Evolutionary conservation across 2,329 filamentous ascomycete species (phyloP), one percentile per base, ranked within the genome.

Genomic region (Aulographum hederae): DNA sequence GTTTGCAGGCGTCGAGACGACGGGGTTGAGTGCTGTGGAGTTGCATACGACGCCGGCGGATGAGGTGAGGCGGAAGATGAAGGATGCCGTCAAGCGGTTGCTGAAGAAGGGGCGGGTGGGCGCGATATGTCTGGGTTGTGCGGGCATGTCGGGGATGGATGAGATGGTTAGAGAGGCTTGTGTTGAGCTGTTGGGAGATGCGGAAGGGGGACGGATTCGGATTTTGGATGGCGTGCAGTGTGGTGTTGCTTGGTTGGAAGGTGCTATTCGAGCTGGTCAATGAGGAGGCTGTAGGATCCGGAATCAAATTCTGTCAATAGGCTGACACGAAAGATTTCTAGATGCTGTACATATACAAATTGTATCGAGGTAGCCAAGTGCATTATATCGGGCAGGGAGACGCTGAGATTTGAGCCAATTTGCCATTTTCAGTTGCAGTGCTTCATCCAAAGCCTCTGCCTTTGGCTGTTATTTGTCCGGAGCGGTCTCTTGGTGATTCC

Each of bases 91-190:
- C 0, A 68, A 64, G 48, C 58, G 64, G 31, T 55, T 93, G 17
- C 53, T 92, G 18, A 49, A 47, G 5, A 60, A 59, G 10, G 55
- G 63, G 0, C 57, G 61, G 3, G 67, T 85, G 0, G 59, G 62
- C 4, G 78, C 73, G 16, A 69, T 94, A 5, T 78, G 81, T 45
- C 66, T 94, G 59, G 85, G 85, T 0, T 94, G 85, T 50, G 85
- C 80, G 3, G 85, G 84, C 0, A 93, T 94, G 85, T 74, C 76
- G 1, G 85, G 84, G 0, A 65, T 94, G 54, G 78, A 89, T 43
- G 61, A 70, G 26, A 75, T 75, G 36, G 82, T 94, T 25, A 65
- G 75, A 20, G 63, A 67, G 27, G 76, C 76, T 1, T 77, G 78
- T 21, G 45, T 67, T 0, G 70, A 78, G 35, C 61, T 68, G 31